A percentile compares a stretch with the other conserved stretches of the same genome.
Evolutionary conservation across 2,329 filamentous ascomycete species (phyloP).

Genomic region (Scorias spongiosa): DNA sequence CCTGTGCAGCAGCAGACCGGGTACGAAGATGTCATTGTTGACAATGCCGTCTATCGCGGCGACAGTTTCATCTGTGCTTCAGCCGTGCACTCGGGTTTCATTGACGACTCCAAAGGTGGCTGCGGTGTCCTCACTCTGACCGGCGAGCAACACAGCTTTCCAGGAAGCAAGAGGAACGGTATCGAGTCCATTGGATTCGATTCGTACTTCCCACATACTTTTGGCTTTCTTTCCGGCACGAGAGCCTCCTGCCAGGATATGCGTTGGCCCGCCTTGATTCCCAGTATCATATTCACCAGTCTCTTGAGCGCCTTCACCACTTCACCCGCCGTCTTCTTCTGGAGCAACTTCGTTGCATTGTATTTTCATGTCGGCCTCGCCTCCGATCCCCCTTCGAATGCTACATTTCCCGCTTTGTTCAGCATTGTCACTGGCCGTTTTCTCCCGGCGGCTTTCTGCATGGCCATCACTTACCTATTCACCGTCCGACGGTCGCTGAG

Average conservation of each 20-base stretch:
- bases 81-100: conserved; percentile 67
- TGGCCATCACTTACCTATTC: conserved; percentile 70
- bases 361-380: conserved; percentile 81
- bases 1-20: conserved; percentile 17
- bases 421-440: conserved; percentile 64
- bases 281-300: conserved; percentile 62
- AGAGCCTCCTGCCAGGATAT: conserved; percentile 55
- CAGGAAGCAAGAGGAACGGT: conserved; percentile 48
- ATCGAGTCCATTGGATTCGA: conserved; percentile 65
- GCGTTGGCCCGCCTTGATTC: conserved; percentile 63
- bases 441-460: conserved; percentile 68
- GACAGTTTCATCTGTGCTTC: conserved; percentile 74
- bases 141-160: conserved; percentile 49
- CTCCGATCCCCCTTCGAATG: conserved; percentile 60
- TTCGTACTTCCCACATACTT: conserved; percentile 74
- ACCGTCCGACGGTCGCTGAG: conserved; percentile 56
- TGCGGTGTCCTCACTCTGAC: conserved; percentile 63
- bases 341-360: conserved; percentile 59
- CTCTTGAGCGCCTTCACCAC: conserved; percentile 65
- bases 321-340: conserved; percentile 66
- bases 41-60: conserved; percentile 53
- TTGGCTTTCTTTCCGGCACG: conserved; percentile 53
- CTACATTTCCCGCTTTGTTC: conserved; percentile 51
- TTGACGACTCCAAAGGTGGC: conserved; percentile 55
- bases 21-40: conserved; percentile 15